A percentile compares a stretch with the other conserved stretches of the same genome.
Evolutionary conservation across 441 rosid species (phyloP).

Genomic region (Jatropha podagrica): DNA sequence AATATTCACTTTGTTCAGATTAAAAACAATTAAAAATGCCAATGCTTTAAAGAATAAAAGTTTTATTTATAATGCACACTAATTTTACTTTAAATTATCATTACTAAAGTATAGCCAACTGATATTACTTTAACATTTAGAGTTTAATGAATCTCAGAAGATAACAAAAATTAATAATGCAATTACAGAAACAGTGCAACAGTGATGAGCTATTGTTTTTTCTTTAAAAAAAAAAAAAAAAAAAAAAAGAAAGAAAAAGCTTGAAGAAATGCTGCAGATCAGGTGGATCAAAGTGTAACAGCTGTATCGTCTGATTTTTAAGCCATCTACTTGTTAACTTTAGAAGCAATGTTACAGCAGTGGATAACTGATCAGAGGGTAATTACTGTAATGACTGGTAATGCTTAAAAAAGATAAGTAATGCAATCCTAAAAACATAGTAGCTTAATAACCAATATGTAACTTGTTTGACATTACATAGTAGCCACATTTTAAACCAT

Average conservation of each 20-base stretch:
- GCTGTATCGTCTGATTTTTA: neutral
- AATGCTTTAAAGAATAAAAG: no score
- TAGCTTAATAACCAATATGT: neutral
- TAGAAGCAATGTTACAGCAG: neutral
- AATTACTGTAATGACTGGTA: neutral
- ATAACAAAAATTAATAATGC: neutral
- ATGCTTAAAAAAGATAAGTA: neutral
- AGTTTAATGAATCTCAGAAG: neutral
- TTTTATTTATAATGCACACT: no score
- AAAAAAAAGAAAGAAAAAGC: neutral
- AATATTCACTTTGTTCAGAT: no score
- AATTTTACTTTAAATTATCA: no score
- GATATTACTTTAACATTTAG: no score
- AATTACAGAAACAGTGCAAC: no score
- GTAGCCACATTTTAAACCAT: neutral
- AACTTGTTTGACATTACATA: neutral
- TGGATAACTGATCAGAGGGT: neutral
- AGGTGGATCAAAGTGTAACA: neutral
- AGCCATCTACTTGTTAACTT: neutral
- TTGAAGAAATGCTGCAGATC: neutral
- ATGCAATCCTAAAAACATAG: neutral
- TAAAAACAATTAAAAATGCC: no score
- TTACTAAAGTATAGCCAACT: no score
- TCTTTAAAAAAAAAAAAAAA: no score
- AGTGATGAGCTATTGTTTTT: neutral